A percentile compares a stretch with the other conserved stretches of the same genome.
These are phyloP conservation scores for Fonsecaea nubica DNA, from an alignment of 2,329 filamentous ascomycete genomes.

Conservation along the genomic window DNA sequence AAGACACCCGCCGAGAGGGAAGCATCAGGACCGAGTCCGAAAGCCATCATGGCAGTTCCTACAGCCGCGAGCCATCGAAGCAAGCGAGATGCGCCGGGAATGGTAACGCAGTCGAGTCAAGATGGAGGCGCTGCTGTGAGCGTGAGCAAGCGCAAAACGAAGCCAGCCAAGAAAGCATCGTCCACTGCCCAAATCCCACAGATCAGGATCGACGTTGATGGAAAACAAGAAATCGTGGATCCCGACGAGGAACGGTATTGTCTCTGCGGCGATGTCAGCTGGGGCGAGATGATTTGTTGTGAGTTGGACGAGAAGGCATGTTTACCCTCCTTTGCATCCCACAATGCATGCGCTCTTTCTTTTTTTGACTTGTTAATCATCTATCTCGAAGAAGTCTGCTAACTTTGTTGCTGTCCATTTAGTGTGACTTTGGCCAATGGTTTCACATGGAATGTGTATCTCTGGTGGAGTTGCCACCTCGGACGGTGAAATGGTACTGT, in stretches of 20 bases:
- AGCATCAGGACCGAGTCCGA: slow-evolving; percentile 44
- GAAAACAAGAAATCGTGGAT: slow-evolving; percentile 60
- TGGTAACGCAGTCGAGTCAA: slow-evolving; percentile 61
- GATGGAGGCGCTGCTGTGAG: slow-evolving; percentile 68
- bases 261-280: slow-evolving; percentile 68
- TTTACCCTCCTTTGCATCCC: neutral
- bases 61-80: slow-evolving; percentile 55
- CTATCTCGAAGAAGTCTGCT: neutral
- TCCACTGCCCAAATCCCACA: slow-evolving; percentile 39
- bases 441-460: slow-evolving; percentile 69
- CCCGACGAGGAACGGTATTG: slow-evolving; percentile 70
- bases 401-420: slow-evolving; percentile 10
- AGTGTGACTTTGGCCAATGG: slow-evolving; percentile 70
- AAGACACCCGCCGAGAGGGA: slow-evolving; percentile 50
- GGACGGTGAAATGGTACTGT: slow-evolving; percentile 70
- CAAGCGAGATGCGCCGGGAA: slow-evolving; percentile 66
- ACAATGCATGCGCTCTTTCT: neutral
- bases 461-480: slow-evolving; percentile 63
- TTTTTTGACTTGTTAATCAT: neutral
- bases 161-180: slow-evolving; percentile 52
- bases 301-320: slow-evolving; percentile 64
- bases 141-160: slow-evolving; percentile 64
- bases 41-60: slow-evolving; percentile 40
- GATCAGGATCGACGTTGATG: slow-evolving; percentile 56
- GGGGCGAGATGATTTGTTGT: slow-evolving; percentile 70